Conservation (phyloP, 176 grass and related monocot genomes). For the Zoysia pacifica region DNA sequence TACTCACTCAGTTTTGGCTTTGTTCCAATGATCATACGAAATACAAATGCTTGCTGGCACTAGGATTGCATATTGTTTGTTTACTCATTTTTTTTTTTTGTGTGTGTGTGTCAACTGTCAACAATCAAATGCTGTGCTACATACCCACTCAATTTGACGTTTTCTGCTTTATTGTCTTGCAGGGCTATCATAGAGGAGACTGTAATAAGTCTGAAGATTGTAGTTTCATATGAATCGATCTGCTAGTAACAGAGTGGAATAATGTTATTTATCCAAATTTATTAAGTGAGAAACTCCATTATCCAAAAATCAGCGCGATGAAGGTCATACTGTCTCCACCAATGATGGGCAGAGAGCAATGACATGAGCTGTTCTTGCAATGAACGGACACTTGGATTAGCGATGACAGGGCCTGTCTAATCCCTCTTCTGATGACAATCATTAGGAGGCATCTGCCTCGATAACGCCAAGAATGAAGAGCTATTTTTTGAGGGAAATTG, state of each 20-base stretch:
- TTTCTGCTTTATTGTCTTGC: constrained; percentile 2
- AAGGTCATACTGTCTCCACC: constrained; percentile 43
- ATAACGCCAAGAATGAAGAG: constrained; percentile 18
- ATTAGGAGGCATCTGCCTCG: constrained; percentile 29
- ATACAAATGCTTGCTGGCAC: constrained; percentile 41
- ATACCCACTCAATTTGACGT: not conserved
- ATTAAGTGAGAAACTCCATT: not conserved
- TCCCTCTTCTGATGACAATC: constrained; percentile 39
- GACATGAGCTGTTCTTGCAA: constrained; percentile 59
- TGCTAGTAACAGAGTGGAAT: not conserved
- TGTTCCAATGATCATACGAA: constrained; percentile 29
- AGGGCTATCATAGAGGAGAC: not conserved
- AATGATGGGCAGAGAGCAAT: constrained; percentile 36
- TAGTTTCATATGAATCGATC: constrained; percentile 13
- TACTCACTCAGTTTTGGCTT: constrained; percentile 31
- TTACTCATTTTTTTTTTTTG: too few species aligned
- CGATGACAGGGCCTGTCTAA: constrained; percentile 44
- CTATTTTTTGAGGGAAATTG: not conserved
- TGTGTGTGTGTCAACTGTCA: not conserved
- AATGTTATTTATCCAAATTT: not conserved
- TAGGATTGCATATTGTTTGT: constrained; percentile 20
- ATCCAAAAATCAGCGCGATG: constrained; percentile 42
- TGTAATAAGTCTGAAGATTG: not conserved
- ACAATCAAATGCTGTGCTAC: not conserved
- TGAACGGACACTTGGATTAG: constrained; percentile 35